Conservation (phyloP, 2,329 filamentous ascomycete species). For the Cryphonectria japonica region DNA sequence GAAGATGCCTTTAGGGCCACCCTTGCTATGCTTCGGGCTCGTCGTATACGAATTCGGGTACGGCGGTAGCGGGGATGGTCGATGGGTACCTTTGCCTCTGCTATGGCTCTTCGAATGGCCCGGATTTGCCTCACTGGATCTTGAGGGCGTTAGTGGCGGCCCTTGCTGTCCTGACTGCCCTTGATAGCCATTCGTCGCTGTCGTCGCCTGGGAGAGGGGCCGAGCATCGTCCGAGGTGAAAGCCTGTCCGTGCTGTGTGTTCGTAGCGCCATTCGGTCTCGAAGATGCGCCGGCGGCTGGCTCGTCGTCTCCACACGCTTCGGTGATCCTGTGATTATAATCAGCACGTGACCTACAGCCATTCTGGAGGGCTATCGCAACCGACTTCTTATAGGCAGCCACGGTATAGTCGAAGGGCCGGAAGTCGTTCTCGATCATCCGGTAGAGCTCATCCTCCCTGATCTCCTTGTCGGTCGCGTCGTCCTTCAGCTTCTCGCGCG, state of each 20-base stretch:
- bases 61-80: constrained; percentile 47
- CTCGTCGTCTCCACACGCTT: constrained; percentile 23
- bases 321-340: constrained; percentile 34
- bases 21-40: constrained; percentile 38
- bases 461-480: constrained; percentile 96
- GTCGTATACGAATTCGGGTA: constrained; percentile 52
- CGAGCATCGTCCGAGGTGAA: constrained; percentile 57
- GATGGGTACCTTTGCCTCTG: constrained; percentile 34
- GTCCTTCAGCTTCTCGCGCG: constrained; percentile 85
- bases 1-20: constrained; percentile 63
- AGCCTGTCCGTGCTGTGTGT: constrained; percentile 45
- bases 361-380: constrained; percentile 3
- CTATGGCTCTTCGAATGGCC: constrained; percentile 21
- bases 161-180: constrained; percentile 30
- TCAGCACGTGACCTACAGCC: constrained; percentile 15
- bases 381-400: constrained; percentile 76
- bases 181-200: constrained; percentile 33
- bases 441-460: constrained; percentile 89
- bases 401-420: constrained; percentile 93
- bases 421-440: constrained; percentile 92
- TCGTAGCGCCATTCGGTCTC: constrained; percentile 20
- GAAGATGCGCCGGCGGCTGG: constrained; percentile 14
- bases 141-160: constrained; percentile 20
- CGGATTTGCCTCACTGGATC: constrained; percentile 17
- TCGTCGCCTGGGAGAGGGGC: constrained; percentile 40